Evolutionary conservation across 192 early-diverging fungal genomes (phyloP), one percentile per base, ranked within the genome.

Genomic region (Dissophora globulifera): DNA sequence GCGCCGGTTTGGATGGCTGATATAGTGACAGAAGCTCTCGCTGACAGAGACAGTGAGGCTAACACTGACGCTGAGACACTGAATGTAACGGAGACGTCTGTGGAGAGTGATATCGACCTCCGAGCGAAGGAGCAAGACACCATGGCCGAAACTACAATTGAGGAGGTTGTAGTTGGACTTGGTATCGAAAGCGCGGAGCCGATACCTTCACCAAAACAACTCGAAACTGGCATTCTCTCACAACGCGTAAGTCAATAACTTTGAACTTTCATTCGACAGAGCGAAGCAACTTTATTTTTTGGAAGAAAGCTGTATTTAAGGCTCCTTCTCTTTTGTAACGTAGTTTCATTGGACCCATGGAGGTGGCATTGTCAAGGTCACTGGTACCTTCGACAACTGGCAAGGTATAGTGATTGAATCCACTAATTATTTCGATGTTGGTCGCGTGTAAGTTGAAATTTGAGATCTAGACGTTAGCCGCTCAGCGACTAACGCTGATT

Each of bases 341-440:
- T 64, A 81, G 80, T 67, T 81, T 30, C 61, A 58, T 13, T 81
- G 80, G 80, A 67, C 55, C 17, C 67, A 78, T 40, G 80, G 74
- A 20, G 80, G 75, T 16, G 59, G 78, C 23, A 33, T 68, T 38
- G 80, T 78, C 33, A 70, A 72, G 35, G 64, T 81, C 35, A 81
- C 75, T 31, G 80, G 80, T 16, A 69, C 50, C 3, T 81, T 81
- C 42, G 80, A 71, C 35, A 56, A 72, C 63, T 81, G 80, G 80
- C 26, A 65, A 68, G 58, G 79, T 81, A 78, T 41, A 17, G n/a
- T n/a, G n/a, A n/a, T n/a, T n/a, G n/a, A n/a, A n/a, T n/a, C n/a
- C n/a, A n/a, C n/a, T n/a, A n/a, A n/a, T n/a, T n/a, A n/a, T n/a
- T n/a, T n/a, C n/a, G n/a, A n/a, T n/a, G n/a, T n/a, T n/a, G n/a